Base-by-base conservation (phyloP, 768 basidiomycete genomes). In the Leucocoprinus birnbaumii region DNA sequence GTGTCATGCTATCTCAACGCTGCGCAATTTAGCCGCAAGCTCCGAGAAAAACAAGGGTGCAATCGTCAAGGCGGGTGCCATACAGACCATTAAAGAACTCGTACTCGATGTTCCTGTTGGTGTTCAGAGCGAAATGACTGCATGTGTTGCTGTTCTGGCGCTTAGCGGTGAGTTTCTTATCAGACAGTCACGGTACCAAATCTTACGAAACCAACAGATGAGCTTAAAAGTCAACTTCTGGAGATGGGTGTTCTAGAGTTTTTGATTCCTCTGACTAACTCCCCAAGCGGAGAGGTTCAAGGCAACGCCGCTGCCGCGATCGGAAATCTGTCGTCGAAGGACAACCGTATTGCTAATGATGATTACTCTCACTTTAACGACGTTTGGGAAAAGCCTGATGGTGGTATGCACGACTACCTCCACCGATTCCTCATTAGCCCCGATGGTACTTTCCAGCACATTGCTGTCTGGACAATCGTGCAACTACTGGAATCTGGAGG, bases 111-210 rank as follows among this genome's bases (percentile, higher is more conserved):
- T 98, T 1, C 94, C 97, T 3, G 85, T 97, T 75, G 90, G 89
- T 58, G 97, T 99, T 10, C 97, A 99, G 73, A 96, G 94, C 65
- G 97, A 98, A 73, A 99, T 99, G 97, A 99, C 97, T 41, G 97
- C 97, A 5, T 98, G 96, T 63, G 89, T 98, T 42, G 97, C 97
- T 16, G 97, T 98, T 13, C 73, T 99, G 58, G 97, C 96, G 4
- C 69, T 99, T 62, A 96, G 93, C 63, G 95, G 95, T 96, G 68
- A 53, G 89, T 63, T 42, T 47, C 45, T n/a, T 43, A 24, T 47
- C 1, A 10, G 18, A 35, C 24, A 48, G 10, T 40, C 48, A 37
- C 26, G 25, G n/a, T 37, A 35, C 11, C 19, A n/a, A 22, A 53
- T 13, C 38, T 55, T 34, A 58, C 51, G 13, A 47, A 21, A 53